These are phyloP conservation scores for Drosera spatulata DNA, from an alignment of 179 eudicot species.

Conservation along the genomic window DNA sequence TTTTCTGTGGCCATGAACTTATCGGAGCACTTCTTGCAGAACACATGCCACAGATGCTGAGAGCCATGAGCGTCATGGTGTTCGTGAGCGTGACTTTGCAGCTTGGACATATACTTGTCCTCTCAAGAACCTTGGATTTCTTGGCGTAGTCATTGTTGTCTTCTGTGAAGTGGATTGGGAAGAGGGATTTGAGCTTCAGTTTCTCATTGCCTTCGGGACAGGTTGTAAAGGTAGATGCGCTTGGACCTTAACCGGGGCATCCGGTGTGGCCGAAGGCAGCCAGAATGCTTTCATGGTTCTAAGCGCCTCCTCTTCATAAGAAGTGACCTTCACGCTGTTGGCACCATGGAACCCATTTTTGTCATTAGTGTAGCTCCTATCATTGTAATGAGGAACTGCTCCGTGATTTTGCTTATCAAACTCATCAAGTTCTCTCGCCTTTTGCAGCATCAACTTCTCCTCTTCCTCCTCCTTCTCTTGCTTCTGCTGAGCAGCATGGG, in stretches of 20 bases:
- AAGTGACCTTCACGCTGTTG: conserved; percentile 83
- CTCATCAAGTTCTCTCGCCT: conserved; percentile 82
- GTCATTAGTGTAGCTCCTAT: conserved; percentile 49
- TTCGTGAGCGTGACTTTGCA: conserved; percentile 87
- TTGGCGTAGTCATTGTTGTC: too few species aligned
- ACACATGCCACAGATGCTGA: conserved; percentile 86
- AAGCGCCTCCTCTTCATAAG: conserved; percentile 87
- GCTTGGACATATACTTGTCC: conserved; percentile 65
- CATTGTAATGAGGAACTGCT: conserved; percentile 87
- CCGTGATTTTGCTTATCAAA: conserved; percentile 96
- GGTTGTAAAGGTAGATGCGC: conserved; percentile 47
- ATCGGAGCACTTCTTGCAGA: conserved; percentile 85
- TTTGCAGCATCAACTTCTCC: conserved; percentile 61
- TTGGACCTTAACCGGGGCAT: conserved; percentile 60
- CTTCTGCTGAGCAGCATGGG: conserved; percentile 62
- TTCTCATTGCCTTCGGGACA: conserved; percentile 91
- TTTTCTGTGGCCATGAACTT: conserved; percentile 79
- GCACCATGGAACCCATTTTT: conserved; percentile 92
- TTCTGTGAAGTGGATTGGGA: conserved; percentile 62
- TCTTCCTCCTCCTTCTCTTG: conserved; percentile 76
- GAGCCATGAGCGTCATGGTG: conserved; percentile 56
- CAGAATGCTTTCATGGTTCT: conserved; percentile 95
- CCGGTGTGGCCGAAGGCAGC: conserved; percentile 98
- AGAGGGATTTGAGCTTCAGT: conserved; percentile 68
- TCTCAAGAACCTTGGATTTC: not conserved